Percentiles rank a stretch among this genome's conserved stretches.
These are phyloP conservation scores for Lithohypha guttulata DNA, from an alignment of 2,329 filamentous ascomycete genomes.

Conservation along the genomic window DNA sequence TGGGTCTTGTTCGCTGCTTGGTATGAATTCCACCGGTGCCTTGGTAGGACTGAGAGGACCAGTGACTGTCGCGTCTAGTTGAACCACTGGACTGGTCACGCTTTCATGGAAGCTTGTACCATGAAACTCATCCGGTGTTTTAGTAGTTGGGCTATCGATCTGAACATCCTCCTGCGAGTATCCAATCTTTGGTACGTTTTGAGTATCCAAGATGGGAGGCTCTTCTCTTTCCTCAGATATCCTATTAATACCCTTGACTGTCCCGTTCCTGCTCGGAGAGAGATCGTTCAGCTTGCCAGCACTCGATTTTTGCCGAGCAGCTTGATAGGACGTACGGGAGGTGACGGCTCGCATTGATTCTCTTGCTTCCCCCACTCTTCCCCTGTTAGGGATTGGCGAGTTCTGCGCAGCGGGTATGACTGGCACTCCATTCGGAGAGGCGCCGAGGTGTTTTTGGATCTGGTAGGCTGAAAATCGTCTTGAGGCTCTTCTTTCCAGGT, in stretches of 20 bases:
- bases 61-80: slow-evolving; percentile 47
- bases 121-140: slow-evolving; percentile 58
- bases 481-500: slow-evolving; percentile 84
- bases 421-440: slow-evolving; percentile 69
- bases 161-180: slow-evolving; percentile 26
- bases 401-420: slow-evolving; percentile 71
- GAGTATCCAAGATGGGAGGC: slow-evolving; percentile 20
- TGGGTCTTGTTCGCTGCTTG: neutral
- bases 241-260: slow-evolving; percentile 32
- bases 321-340: slow-evolving; percentile 45
- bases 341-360: slow-evolving; percentile 71
- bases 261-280: slow-evolving; percentile 47
- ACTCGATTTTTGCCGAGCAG: slow-evolving; percentile 33
- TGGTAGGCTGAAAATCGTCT: slow-evolving; percentile 93
- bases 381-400: slow-evolving; percentile 73
- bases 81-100: slow-evolving; percentile 29
- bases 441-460: slow-evolving; percentile 84
- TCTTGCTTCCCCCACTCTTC: slow-evolving; percentile 66
- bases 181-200: slow-evolving; percentile 26
- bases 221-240: slow-evolving; percentile 50
- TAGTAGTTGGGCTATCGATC: slow-evolving; percentile 38
- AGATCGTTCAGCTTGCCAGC: slow-evolving; percentile 37
- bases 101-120: slow-evolving; percentile 27
- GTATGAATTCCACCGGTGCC: slow-evolving; percentile 7
- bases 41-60: slow-evolving; percentile 41